A percentile compares a stretch with the other conserved stretches of the same genome.
Evolutionary conservation across 1,284 basidiomycete species (phyloP).

Genomic region (Ceratorhiza oryzae-sativae): DNA sequence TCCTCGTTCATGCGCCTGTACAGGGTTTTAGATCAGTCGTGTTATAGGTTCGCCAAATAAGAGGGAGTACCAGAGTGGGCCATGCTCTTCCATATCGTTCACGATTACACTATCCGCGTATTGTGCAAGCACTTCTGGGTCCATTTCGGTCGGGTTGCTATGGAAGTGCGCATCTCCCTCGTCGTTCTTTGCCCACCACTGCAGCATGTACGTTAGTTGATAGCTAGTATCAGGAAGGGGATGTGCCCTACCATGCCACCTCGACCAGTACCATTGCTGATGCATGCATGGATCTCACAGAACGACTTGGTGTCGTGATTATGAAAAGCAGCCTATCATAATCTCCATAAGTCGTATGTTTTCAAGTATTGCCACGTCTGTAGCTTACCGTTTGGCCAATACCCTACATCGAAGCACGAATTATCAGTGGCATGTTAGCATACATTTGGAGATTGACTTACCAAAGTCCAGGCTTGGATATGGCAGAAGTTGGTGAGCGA

Average conservation of each 20-base stretch:
- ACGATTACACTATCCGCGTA: not conserved
- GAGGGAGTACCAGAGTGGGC: not conserved
- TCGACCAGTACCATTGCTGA: conserved; percentile 23
- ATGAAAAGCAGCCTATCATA: conserved; percentile 39
- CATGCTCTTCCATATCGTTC: conserved; percentile 2
- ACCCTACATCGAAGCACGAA: not conserved
- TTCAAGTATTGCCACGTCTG: not conserved
- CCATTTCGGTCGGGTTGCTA: not conserved
- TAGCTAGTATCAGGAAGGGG: not conserved
- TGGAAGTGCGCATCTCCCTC: not conserved
- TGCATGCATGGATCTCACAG: conserved; percentile 30
- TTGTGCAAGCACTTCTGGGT: not conserved
- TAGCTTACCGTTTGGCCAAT: not conserved
- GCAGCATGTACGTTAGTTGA: not conserved
- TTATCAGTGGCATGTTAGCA: not conserved
- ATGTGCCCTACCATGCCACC: conserved; percentile 10
- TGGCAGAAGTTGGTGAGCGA: conserved; percentile 2
- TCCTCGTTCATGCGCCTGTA: not conserved
- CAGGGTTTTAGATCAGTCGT: too few species aligned
- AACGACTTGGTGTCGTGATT: conserved; percentile 21
- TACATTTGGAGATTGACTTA: not conserved
- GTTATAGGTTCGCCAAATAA: too few species aligned
- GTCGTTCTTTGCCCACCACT: conserved; percentile 5
- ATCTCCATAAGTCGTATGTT: too few species aligned
- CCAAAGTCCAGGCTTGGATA: conserved; percentile 22